Percentiles rank a stretch among this genome's conserved stretches.
These are phyloP conservation scores for Aspergillus proliferans DNA, from an alignment of 2,329 filamentous ascomycete genomes.

Conservation along the genomic window DNA sequence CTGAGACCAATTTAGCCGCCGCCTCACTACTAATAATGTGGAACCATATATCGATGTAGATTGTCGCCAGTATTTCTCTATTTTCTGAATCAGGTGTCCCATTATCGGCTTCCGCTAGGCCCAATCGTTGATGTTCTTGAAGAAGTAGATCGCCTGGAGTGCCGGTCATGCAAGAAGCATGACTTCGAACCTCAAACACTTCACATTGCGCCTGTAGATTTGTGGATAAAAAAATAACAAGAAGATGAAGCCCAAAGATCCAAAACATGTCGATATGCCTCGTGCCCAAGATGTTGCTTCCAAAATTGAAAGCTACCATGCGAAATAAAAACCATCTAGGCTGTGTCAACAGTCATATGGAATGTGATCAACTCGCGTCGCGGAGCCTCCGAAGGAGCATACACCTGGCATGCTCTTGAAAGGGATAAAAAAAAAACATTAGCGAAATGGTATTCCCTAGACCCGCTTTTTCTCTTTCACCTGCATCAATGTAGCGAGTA, in stretches of 20 bases:
- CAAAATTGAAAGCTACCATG: neutral
- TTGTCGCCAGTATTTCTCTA: constrained; percentile 16
- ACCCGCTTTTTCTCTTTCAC: neutral
- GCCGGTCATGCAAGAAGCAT: constrained; percentile 27
- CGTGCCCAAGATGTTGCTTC: neutral
- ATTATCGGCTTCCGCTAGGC: constrained; percentile 10
- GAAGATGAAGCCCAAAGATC: constrained; percentile 12
- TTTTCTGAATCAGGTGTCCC: constrained; percentile 9
- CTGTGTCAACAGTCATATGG: constrained; percentile 7
- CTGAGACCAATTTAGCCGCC: constrained; percentile 21
- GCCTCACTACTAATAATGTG: constrained; percentile 35
- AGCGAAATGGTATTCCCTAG: neutral
- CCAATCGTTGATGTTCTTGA: constrained; percentile 20
- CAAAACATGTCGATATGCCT: constrained; percentile 17
- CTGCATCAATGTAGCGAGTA: neutral
- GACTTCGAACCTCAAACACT: constrained; percentile 10
- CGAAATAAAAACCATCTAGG: constrained; percentile 2
- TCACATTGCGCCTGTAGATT: constrained; percentile 12
- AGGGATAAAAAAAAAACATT: constrained; percentile 4
- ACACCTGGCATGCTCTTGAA: constrained; percentile 7
- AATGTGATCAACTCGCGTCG: constrained; percentile 6
- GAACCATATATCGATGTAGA: constrained; percentile 38
- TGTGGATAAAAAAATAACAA: constrained; percentile 15
- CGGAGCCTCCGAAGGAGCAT: neutral
- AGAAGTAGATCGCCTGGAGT: constrained; percentile 22